phyloP scores from a whole-genome alignment of 2,329 filamentous ascomycete genomes.

The Paramyrothecium roridum region DNA sequence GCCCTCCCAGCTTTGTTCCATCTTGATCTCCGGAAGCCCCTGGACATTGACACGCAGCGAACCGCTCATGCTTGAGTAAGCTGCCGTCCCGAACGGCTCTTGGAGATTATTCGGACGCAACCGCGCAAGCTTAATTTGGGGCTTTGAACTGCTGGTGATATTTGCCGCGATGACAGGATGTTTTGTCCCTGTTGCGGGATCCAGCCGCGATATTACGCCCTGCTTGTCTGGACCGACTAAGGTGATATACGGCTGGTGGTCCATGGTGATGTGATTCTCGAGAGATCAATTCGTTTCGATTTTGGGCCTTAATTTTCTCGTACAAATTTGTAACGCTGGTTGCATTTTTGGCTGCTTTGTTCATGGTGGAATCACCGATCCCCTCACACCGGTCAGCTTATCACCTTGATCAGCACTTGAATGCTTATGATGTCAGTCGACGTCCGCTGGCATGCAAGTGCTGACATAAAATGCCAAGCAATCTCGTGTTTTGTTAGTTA shows the following conservation, averaged over 20 bases:
- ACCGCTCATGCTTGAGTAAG: constrained; percentile 1
- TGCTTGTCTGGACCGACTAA: constrained; percentile 1
- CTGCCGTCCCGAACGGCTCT: not conserved
- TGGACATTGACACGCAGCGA: constrained; percentile 1
- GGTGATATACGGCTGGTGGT: constrained; percentile 1
- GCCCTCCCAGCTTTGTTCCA: constrained; percentile 3
- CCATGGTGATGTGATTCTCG: not conserved
- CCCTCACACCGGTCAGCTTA: too few relatives aligned
- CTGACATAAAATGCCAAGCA: too few relatives aligned
- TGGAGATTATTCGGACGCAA: constrained; percentile 1
- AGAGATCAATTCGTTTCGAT: too few relatives aligned
- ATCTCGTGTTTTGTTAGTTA: too few relatives aligned
- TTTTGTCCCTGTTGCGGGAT: not conserved
- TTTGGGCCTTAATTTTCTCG: too few relatives aligned
- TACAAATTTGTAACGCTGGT: too few relatives aligned
- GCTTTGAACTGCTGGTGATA: constrained; percentile 1
- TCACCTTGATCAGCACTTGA: too few relatives aligned
- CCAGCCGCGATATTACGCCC: not conserved
- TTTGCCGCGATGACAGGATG: not conserved
- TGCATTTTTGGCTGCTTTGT: too few relatives aligned
- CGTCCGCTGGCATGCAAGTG: too few relatives aligned
- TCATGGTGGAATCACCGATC: too few relatives aligned
- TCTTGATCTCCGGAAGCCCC: not conserved
- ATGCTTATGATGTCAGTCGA: too few relatives aligned
- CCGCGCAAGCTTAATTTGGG: constrained; percentile 1